Conservation (phyloP, 2,329 filamentous ascomycete genomes). For the Arthrobotrys megalospora region DNA sequence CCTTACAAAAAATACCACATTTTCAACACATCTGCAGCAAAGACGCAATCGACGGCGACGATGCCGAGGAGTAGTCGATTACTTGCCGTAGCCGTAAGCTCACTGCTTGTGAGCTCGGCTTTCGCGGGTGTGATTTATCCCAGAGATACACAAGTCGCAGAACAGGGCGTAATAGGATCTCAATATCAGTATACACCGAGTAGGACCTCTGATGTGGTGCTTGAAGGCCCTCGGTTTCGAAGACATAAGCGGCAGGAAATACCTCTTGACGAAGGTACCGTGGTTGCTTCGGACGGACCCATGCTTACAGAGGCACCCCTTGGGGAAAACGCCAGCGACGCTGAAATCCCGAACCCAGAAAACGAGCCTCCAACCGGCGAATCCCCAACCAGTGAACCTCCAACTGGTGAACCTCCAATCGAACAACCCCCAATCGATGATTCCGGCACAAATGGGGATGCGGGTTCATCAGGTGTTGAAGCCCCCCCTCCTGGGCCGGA, state of each 20-base stretch:
- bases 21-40: neutral
- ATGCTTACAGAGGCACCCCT: neutral
- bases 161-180: neutral
- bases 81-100: conserved; percentile 27
- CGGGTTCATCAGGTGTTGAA: too few relatives aligned
- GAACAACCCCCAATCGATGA: too few relatives aligned
- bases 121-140: conserved; percentile 14
- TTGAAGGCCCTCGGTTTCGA: neutral
- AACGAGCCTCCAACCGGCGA: neutral
- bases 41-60: neutral
- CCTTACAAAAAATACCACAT: conserved; percentile 22
- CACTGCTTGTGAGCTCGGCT: conserved; percentile 34
- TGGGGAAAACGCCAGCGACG: neutral
- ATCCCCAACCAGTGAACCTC: too few relatives aligned
- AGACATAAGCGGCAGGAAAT: conserved; percentile 32
- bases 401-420: too few relatives aligned
- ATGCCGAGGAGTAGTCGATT: conserved; percentile 37
- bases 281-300: neutral
- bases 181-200: neutral
- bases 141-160: neutral
- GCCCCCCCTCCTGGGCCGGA: too few relatives aligned
- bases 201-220: neutral
- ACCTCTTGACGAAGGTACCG: neutral
- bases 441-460: too few relatives aligned
- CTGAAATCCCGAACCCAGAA: neutral